A percentile compares a stretch with the other conserved stretches of the same genome.
phyloP scores from a whole-genome alignment of 2,329 filamentous ascomycete genomes.

The Fusarium lateritium region DNA sequence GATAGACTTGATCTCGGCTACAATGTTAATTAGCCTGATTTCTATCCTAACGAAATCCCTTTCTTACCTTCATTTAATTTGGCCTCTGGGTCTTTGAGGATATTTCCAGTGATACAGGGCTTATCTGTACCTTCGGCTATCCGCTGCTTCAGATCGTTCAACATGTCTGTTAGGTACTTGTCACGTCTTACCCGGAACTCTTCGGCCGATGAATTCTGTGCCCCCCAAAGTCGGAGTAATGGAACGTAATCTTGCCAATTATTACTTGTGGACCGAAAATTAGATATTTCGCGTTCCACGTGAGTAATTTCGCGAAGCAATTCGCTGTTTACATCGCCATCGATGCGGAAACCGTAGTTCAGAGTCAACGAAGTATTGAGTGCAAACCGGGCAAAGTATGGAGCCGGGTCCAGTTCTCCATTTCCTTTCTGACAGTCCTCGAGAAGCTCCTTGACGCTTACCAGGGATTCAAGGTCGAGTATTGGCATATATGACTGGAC shows the following conservation, averaged over 20 bases:
- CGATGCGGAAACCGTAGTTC: slow-evolving; percentile 84
- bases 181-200: slow-evolving; percentile 79
- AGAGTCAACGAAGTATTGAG: slow-evolving; percentile 84
- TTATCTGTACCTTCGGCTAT: slow-evolving; percentile 59
- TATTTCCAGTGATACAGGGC: slow-evolving; percentile 62
- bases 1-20: slow-evolving; percentile 84
- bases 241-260: slow-evolving; percentile 92
- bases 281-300: slow-evolving; percentile 82
- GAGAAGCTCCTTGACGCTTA: slow-evolving; percentile 80
- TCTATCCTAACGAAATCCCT: accelerated
- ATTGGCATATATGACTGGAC: slow-evolving; percentile 87
- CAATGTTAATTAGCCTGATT: background rate
- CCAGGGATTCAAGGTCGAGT: slow-evolving; percentile 81
- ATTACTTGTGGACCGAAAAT: slow-evolving; percentile 83
- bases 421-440: slow-evolving; percentile 73
- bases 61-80: slow-evolving; percentile 55
- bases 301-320: slow-evolving; percentile 81
- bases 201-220: slow-evolving; percentile 72
- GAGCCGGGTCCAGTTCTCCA: slow-evolving; percentile 77
- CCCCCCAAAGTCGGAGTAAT: slow-evolving; percentile 75
- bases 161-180: slow-evolving; percentile 76
- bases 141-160: slow-evolving; percentile 66
- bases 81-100: slow-evolving; percentile 68
- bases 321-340: slow-evolving; percentile 76
- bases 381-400: slow-evolving; percentile 82